Conservation (phyloP, 345 rosid genomes). For the Arabidopsis thaliana region TAIR10.1 NC_003070.9:28274001-28274500, state of each 20-base stretch:
- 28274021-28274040: not conserved
- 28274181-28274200: constrained; percentile 21
- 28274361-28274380: not conserved
- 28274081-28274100: not conserved
- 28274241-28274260: constrained; percentile 32
- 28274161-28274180: not conserved
- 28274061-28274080: not conserved
- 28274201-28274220: constrained; percentile 36
- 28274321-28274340: not conserved
- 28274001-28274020: constrained; percentile 23
- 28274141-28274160: not conserved
- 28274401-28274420: not conserved
- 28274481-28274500: no score
- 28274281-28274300: constrained; percentile 20
- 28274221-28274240: not conserved
- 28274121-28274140: not conserved
- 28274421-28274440: not conserved
- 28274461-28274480: not conserved
- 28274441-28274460: constrained; percentile 5
- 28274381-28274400: not conserved
- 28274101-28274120: not conserved
- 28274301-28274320: constrained; percentile 29
- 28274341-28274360: not conserved
- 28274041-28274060: constrained; percentile 26
- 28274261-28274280: constrained; percentile 21